Conservation (phyloP, 805 yeast genomes). For the Priceomyces fermenticarens region DNA sequence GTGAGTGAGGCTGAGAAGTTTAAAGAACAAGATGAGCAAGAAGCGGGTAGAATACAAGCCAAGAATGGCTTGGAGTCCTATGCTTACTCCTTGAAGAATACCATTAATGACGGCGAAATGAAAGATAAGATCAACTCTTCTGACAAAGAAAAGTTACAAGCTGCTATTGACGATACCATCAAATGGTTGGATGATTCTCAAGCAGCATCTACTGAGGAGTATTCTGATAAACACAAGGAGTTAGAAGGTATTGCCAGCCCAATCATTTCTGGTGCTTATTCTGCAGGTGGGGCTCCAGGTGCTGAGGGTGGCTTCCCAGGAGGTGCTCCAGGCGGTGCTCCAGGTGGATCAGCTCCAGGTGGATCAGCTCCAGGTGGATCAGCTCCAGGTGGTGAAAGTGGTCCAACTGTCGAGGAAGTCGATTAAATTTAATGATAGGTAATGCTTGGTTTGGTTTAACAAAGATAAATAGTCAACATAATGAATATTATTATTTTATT, state of each 20-base stretch:
- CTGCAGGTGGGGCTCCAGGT: constrained; percentile 82
- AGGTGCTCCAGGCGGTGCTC: constrained; percentile 61
- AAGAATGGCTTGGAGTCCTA: constrained; percentile 95
- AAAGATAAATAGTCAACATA: neutral
- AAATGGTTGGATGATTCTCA: constrained; percentile 92
- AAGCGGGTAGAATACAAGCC: constrained; percentile 87
- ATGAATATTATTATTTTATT: neutral
- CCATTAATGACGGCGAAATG: constrained; percentile 49
- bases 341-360: constrained; percentile 42
- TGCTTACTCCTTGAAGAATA: constrained; percentile 88
- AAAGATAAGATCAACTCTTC: constrained; percentile 50
- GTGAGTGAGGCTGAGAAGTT: constrained; percentile 96
- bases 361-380: constrained; percentile 23
- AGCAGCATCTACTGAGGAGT: constrained; percentile 91
- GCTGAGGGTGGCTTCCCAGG: constrained; percentile 57
- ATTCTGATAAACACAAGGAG: constrained; percentile 89
- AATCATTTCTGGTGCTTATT: constrained; percentile 95
- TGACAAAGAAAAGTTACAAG: constrained; percentile 65
- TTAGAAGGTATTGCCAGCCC: constrained; percentile 94
- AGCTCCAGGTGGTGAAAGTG: constrained; percentile 23
- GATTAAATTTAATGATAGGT: constrained; percentile 28
- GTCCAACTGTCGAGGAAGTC: constrained; percentile 55
- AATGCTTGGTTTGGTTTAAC: neutral
- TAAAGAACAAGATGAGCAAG: constrained; percentile 95
- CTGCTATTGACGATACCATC: constrained; percentile 82